These are phyloP conservation scores for Coleophoma crateriformis DNA, from an alignment of 2,329 filamentous ascomycete genomes.

Conservation along the genomic window DNA sequence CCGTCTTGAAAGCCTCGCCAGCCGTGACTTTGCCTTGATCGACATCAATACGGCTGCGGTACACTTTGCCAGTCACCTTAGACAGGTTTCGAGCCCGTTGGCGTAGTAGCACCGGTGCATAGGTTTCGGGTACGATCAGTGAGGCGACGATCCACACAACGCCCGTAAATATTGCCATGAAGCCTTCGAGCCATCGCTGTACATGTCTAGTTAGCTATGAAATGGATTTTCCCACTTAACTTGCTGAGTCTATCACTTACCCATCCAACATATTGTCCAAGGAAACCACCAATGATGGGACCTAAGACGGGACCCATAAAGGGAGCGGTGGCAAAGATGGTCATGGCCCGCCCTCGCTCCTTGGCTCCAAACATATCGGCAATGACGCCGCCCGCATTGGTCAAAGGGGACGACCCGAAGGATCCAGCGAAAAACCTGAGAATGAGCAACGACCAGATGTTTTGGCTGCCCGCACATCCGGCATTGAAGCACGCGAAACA, in stretches of 20 bases:
- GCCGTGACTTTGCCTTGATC: conserved; percentile 36
- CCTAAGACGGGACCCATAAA: conserved; percentile 61
- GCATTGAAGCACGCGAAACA: conserved; percentile 57
- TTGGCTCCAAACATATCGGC: conserved; percentile 50
- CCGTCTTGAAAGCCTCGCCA: conserved; percentile 43
- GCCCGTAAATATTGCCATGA: conserved; percentile 57
- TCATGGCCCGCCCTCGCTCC: conserved; percentile 49
- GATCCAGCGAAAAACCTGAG: conserved; percentile 60
- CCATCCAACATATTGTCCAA: conserved; percentile 59
- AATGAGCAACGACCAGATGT: conserved; percentile 51
- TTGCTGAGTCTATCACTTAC: conserved; percentile 41
- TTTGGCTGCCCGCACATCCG: conserved; percentile 47
- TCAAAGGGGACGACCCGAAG: conserved; percentile 55
- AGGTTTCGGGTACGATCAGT: conserved; percentile 51
- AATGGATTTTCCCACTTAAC: too few relatives aligned
- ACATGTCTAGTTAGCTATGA: too few relatives aligned
- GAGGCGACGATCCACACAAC: conserved; percentile 48
- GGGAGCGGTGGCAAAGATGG: conserved; percentile 58
- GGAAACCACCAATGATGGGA: conserved; percentile 62
- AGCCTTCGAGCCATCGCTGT: conserved; percentile 37
- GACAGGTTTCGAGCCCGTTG: conserved; percentile 43
- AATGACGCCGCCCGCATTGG: conserved; percentile 55
- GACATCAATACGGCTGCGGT: conserved; percentile 45
- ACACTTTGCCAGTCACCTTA: conserved; percentile 45
- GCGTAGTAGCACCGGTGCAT: conserved; percentile 48